A percentile compares a stretch with the other conserved stretches of the same genome.
These are phyloP conservation scores for Acacia acuminata DNA, from an alignment of 306 rosid species.

Conservation along the genomic window DNA sequence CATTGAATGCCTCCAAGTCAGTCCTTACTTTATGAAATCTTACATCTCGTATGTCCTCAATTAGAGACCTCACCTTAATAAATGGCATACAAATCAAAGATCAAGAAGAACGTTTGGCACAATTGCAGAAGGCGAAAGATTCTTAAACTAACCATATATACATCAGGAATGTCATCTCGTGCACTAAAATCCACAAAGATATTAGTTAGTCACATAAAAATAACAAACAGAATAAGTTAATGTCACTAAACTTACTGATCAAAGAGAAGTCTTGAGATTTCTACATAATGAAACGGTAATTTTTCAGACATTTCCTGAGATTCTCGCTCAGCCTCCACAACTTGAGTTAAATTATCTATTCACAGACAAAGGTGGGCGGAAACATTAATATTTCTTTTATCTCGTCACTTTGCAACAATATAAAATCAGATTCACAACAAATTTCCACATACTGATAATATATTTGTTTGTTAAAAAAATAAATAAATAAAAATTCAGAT, in stretches of 20 bases:
- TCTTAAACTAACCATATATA: conserved; percentile 73
- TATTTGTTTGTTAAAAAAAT: neutral
- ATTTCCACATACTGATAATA: neutral
- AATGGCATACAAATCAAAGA: conserved; percentile 30
- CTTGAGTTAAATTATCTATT: conserved; percentile 80
- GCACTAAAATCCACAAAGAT: conserved; percentile 58
- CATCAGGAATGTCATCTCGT: conserved; percentile 73
- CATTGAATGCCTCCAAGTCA: conserved; percentile 83
- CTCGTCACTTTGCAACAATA: neutral
- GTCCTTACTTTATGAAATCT: conserved; percentile 94
- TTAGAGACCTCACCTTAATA: conserved; percentile 81
- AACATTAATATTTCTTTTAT: conserved; percentile 3
- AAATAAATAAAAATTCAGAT: neutral
- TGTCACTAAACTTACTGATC: conserved; percentile 60
- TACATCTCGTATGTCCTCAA: conserved; percentile 88
- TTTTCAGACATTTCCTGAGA: conserved; percentile 85
- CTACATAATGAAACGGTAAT: conserved; percentile 93
- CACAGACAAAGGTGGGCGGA: conserved; percentile 30
- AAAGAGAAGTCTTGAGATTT: conserved; percentile 80
- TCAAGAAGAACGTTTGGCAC: conserved; percentile 19
- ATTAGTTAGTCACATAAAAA: conserved; percentile 19
- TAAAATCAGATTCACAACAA: conserved; percentile 7
- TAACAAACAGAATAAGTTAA: conserved; percentile 19
- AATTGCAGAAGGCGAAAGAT: conserved; percentile 23
- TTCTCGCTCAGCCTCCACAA: conserved; percentile 85